A percentile compares a stretch with the other conserved stretches of the same genome.
These are phyloP conservation scores for Cercospora sesami DNA, from an alignment of 2,329 filamentous ascomycete genomes.

Conservation along the genomic window DNA sequence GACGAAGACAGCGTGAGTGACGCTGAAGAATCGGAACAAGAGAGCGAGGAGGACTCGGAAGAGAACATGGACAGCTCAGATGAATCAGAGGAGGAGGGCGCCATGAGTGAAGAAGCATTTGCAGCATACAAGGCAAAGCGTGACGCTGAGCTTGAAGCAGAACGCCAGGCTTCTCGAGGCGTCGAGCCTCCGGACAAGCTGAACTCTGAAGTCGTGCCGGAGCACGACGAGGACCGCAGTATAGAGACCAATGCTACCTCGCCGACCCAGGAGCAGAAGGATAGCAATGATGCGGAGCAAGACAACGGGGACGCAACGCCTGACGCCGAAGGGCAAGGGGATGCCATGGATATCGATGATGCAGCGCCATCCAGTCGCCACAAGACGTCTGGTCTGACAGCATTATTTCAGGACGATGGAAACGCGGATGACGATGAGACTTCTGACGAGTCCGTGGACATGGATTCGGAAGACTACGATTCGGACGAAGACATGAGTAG, in stretches of 20 bases:
- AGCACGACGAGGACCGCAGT: constrained; percentile 15
- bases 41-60: constrained; percentile 34
- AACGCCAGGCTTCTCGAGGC: constrained; percentile 32
- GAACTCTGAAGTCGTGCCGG: constrained; percentile 37
- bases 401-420: constrained; percentile 38
- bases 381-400: neutral
- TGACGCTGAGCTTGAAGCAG: constrained; percentile 26
- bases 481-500: constrained; percentile 42
- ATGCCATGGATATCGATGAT: constrained; percentile 15
- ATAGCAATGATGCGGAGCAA: neutral
- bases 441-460: constrained; percentile 42
- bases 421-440: constrained; percentile 42
- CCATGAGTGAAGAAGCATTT: constrained; percentile 56
- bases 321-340: neutral
- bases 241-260: neutral
- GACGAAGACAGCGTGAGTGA: constrained; percentile 25
- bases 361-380: neutral
- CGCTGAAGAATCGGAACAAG: constrained; percentile 38
- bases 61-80: constrained; percentile 38
- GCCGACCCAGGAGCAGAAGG: neutral
- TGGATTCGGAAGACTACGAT: constrained; percentile 39
- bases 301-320: neutral
- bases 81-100: constrained; percentile 48
- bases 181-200: constrained; percentile 33
- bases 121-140: constrained; percentile 35